These are phyloP conservation scores for Secale cereale DNA, from an alignment of 176 grass and related monocot genomes.

Conservation along the genomic window DNA sequence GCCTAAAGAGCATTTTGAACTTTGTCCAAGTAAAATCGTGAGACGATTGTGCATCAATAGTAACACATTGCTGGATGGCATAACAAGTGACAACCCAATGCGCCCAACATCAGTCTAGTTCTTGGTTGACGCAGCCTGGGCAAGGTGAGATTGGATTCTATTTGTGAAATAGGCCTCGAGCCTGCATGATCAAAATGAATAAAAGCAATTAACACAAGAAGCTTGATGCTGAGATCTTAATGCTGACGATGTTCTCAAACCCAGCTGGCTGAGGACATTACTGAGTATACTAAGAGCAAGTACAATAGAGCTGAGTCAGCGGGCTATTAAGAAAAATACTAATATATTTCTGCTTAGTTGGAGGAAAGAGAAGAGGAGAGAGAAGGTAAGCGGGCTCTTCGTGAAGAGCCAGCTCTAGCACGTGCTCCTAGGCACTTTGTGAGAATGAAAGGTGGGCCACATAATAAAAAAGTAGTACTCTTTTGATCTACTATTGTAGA, in stretches of 20 bases:
- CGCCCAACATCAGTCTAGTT: constrained; percentile 15
- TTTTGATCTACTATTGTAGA: too few relatives aligned
- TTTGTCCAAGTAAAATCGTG: not conserved
- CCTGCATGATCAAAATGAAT: constrained; percentile 36
- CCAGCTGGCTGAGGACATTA: not conserved
- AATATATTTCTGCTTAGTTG: too few relatives aligned
- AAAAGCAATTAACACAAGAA: not conserved
- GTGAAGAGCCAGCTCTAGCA: too few relatives aligned
- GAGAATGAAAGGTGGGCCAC: too few relatives aligned
- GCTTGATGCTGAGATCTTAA: not conserved
- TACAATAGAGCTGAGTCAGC: too few relatives aligned
- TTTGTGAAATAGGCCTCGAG: constrained; percentile 74
- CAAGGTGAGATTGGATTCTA: constrained; percentile 58
- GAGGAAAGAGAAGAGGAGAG: too few relatives aligned
- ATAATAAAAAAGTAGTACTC: too few relatives aligned
- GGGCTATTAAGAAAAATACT: too few relatives aligned
- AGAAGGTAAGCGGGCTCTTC: too few relatives aligned
- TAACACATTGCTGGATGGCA: not conserved
- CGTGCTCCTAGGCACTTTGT: too few relatives aligned
- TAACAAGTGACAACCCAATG: not conserved
- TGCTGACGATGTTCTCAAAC: not conserved
- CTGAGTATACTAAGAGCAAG: not conserved
- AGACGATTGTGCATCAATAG: not conserved
- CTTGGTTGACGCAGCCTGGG: constrained; percentile 63
- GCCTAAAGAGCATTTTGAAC: not conserved